Base-by-base conservation (phyloP, 331 rosid genomes). In the Saraca asoca region DNA sequence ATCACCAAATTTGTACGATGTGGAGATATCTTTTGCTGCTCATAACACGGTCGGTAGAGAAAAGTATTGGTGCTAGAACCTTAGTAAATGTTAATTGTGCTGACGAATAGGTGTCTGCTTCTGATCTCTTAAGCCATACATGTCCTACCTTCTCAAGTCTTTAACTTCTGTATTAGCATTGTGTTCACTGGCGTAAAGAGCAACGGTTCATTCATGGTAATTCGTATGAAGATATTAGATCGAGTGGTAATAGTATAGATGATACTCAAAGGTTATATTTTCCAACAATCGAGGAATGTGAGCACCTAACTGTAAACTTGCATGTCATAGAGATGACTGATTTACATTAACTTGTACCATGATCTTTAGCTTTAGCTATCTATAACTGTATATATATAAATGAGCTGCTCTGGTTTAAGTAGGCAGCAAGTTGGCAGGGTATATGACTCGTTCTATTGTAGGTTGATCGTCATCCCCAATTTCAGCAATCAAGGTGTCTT, bases 401-500 rank as follows among this genome's bases (percentile, higher is more conserved):
- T 63, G 67, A 57, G 58, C 18, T 78, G 18, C 46, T 59, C 42
- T 68, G 24, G 63, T 55, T 69, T 17, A n/a, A 49, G 57, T 54
- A 33, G 61, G 68, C 60, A 24, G 51, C 37, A 31, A 55, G 43
- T 80, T 16, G 39, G 41, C 5, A 7, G 41, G 54, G 7, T 65
- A 13, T 64, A 11, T 77, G 46, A 69, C 66, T 80, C 67, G 17
- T 59, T 31, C 75, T 71, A 7, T 65, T 85, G 78, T 81, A 90
- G 99, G 97, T 94, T 16, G 96, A 94, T 75, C 86, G 91, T 56
- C 97, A 90, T 80, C 96, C 99, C 66, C 86, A 80, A 65, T 90
- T 84, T 75, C 74, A 67, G 54, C 66, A 53, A 15, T 79, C 96
- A 43, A 85, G 97, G 76, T 93, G 98, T 82, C 86, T 93, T 31